These are phyloP conservation scores for Diplosphaera chodatii DNA, from an alignment of 139 green algal genomes.

Conservation along the genomic window DNA sequence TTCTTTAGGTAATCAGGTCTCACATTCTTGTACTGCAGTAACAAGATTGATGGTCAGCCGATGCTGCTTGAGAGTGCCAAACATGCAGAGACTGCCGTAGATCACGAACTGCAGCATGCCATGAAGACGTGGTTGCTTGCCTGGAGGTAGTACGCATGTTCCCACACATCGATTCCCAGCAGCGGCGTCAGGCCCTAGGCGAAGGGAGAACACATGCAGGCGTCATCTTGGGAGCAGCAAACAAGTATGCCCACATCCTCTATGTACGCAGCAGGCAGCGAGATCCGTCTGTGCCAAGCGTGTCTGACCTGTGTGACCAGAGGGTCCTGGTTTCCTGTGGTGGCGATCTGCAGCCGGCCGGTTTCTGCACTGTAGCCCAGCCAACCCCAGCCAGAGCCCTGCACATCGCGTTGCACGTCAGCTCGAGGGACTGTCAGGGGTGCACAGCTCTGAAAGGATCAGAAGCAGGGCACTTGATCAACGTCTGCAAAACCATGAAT, in stretches of 20 bases:
- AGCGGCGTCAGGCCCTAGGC: conserved; percentile 86
- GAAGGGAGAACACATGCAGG: no score
- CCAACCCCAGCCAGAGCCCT: conserved; percentile 92
- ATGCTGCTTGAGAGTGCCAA: no score
- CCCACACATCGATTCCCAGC: conserved; percentile 93
- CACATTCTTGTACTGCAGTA: conserved; percentile 96
- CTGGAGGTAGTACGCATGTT: conserved; percentile 66
- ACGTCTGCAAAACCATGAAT: neutral
- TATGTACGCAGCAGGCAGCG: no score
- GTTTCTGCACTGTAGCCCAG: conserved; percentile 76
- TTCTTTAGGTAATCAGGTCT: conserved; percentile 94
- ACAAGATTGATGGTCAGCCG: no score
- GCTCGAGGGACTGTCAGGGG: no score
- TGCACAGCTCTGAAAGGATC: no score
- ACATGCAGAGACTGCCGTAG: no score
- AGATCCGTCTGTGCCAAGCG: neutral
- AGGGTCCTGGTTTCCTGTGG: conserved; percentile 87
- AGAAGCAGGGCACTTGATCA: neutral
- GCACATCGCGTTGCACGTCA: no score
- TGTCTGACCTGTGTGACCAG: conserved; percentile 39
- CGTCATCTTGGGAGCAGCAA: no score
- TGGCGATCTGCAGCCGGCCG: conserved; percentile 64
- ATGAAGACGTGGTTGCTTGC: no score
- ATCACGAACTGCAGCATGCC: no score
- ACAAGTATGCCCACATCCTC: no score